Evolutionary conservation across 208 protist species (phyloP).

Genomic region (Crithidia brevicula): DNA sequence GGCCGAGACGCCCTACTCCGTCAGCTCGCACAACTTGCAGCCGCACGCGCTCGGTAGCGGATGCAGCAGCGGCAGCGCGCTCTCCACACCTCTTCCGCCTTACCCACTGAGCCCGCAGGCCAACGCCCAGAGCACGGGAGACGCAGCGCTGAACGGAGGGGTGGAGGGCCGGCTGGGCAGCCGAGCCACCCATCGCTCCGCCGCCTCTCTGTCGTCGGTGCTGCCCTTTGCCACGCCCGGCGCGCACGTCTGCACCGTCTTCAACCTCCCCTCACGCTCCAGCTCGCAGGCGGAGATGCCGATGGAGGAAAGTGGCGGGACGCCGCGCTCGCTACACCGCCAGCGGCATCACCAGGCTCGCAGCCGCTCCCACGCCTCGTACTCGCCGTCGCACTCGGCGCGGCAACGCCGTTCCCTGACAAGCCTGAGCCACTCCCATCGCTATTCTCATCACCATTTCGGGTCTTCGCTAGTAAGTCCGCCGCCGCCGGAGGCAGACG

Average conservation of each 20-base stretch:
- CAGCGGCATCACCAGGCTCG: background rate
- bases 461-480: background rate
- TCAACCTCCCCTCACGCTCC: constrained; percentile 1
- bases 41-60: background rate
- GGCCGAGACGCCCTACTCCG: constrained; percentile 1
- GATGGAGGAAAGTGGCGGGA: background rate
- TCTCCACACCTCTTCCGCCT: constrained; percentile 3
- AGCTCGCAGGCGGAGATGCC: constrained; percentile 4
- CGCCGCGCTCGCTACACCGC: background rate
- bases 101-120: background rate
- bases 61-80: constrained; percentile 12
- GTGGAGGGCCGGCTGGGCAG: background rate
- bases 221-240: background rate
- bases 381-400: background rate
- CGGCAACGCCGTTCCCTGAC: constrained; percentile 2
- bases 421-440: background rate
- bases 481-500: background rate
- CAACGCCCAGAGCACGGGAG: no score
- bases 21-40: constrained; percentile 10
- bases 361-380: constrained; percentile 5
- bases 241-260: background rate
- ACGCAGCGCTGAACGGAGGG: background rate
- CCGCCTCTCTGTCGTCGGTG: background rate
- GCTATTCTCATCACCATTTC: background rate
- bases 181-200: background rate